Base-by-base conservation (phyloP, 1,284 basidiomycete genomes). In the Leccinum solheimii region DNA sequence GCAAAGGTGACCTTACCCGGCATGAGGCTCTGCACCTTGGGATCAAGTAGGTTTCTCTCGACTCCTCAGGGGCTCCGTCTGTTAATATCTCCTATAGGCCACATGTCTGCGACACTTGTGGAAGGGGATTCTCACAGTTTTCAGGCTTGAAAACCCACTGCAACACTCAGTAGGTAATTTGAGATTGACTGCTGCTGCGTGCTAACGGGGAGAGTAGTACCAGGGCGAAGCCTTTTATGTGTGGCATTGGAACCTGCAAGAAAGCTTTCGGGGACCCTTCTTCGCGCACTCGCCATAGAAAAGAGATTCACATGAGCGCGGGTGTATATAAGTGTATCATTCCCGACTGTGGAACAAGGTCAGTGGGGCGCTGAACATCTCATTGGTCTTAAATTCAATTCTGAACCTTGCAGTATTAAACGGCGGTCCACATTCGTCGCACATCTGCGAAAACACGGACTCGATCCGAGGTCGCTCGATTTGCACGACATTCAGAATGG, bases 221-320 rank as follows among this genome's bases (percentile, higher is more conserved):
- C 13, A 76, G 75, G 26, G 71, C 60, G 4, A 86, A 83, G 69
- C 87, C 86, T 5, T 80, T 77, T 67, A 53, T 51, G 8, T 90
- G 88, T 66, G 74, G 74, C 9, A 74, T 77, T 45, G 66, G 71
- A 16, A 71, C 68, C 19, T 89, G 87, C 67, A 62, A 54, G 7
- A 75, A 79, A 32, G 70, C 74, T 13, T 89, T 89, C 62, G 81
- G 82, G 13, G 87, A 89, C 66, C 86, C 85, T 7, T 88, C 88
- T 0, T 88, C 87, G 45, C 75, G 83, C 62, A 75, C 80, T 30
- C 83, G 87, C 5, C 88, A 89, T 67, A 76, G 78, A 55, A 83
- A 81, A 68, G 87, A 89, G 69, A 80, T 74, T 5, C 88, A 89
- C 67, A 66, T 70, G 13, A 68, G 68, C 1, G 61, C 73, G 32